Conservation (phyloP, 176 grass and related monocot species). For the Panicum miliaceum region DNA sequence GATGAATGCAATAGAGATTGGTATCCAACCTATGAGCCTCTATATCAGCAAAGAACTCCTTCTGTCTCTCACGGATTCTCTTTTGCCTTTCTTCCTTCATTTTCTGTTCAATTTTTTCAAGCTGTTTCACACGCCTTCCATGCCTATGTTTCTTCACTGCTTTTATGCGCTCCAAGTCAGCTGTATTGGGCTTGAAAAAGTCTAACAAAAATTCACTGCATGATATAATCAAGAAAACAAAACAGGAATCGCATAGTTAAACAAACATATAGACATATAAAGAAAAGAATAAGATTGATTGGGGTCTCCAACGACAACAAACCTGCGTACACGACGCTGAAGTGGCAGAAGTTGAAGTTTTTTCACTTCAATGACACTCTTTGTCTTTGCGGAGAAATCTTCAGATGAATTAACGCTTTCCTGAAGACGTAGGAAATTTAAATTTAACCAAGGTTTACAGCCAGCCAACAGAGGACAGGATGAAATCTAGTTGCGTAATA, state of each 20-base stretch:
- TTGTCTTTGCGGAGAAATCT: conserved; percentile 92
- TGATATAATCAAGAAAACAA: conserved; percentile 41
- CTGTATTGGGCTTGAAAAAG: conserved; percentile 84
- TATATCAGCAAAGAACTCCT: conserved; percentile 96
- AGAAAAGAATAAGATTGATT: background rate
- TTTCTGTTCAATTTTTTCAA: conserved; percentile 99
- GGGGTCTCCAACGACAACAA: conserved; percentile 29
- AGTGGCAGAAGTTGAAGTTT: conserved; percentile 98
- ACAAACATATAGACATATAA: conserved; percentile 6
- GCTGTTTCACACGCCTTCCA: conserved; percentile 90
- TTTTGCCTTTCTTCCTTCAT: conserved; percentile 99
- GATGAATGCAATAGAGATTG: background rate
- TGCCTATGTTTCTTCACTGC: conserved; percentile 87
- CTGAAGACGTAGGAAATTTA: conserved; percentile 51
- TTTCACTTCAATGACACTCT: conserved; percentile 96
- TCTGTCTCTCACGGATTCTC: conserved; percentile 94
- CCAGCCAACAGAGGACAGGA: background rate
- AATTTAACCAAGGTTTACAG: conserved; percentile 31
- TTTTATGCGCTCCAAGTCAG: conserved; percentile 87
- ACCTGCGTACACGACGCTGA: conserved; percentile 89
- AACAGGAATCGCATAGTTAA: conserved; percentile 26
- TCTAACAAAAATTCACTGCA: conserved; percentile 94
- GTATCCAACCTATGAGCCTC: conserved; percentile 80
- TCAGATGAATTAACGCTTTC: conserved; percentile 91
- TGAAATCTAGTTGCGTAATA: conserved; percentile 8